Conservation (phyloP, 2,329 filamentous ascomycete species). For the Scytalidium lignicola region DNA sequence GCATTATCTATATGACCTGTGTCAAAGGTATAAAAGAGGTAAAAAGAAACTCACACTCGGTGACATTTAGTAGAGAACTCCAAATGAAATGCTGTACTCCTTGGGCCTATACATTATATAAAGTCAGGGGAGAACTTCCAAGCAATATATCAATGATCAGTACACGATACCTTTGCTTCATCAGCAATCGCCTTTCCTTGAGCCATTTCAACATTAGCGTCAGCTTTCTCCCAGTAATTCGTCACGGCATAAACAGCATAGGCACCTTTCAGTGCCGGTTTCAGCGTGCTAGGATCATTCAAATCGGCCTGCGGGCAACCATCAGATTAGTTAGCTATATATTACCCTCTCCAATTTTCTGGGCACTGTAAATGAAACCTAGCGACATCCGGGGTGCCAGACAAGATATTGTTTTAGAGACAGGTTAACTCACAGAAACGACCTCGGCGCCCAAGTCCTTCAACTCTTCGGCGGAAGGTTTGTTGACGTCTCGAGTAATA, state of each 20-base stretch:
- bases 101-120: slow-evolving; percentile 23
- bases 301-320: slow-evolving; percentile 30
- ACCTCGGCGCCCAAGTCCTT: slow-evolving; percentile 37
- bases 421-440: slow-evolving; percentile 27
- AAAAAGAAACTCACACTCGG: slow-evolving; percentile 28
- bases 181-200: slow-evolving; percentile 45
- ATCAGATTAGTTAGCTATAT: not conserved
- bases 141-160: not conserved
- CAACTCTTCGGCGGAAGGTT: slow-evolving; percentile 36
- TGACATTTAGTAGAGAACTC: slow-evolving; percentile 38
- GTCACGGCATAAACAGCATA: slow-evolving; percentile 28
- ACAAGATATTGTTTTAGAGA: not conserved
- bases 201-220: slow-evolving; percentile 35
- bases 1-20: no score
- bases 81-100: slow-evolving; percentile 42
- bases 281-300: slow-evolving; percentile 34
- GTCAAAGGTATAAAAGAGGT: not conserved
- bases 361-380: no score
- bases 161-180: slow-evolving; percentile 35
- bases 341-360: not conserved
- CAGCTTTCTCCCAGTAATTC: slow-evolving; percentile 29
- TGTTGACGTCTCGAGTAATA: slow-evolving; percentile 40
- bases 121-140: slow-evolving; percentile 4
- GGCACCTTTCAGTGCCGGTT: slow-evolving; percentile 24
- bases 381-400: not conserved